These are phyloP conservation scores for Musa itinerans DNA, from an alignment of 176 grass and related monocot genomes.

Conservation along the genomic window DNA sequence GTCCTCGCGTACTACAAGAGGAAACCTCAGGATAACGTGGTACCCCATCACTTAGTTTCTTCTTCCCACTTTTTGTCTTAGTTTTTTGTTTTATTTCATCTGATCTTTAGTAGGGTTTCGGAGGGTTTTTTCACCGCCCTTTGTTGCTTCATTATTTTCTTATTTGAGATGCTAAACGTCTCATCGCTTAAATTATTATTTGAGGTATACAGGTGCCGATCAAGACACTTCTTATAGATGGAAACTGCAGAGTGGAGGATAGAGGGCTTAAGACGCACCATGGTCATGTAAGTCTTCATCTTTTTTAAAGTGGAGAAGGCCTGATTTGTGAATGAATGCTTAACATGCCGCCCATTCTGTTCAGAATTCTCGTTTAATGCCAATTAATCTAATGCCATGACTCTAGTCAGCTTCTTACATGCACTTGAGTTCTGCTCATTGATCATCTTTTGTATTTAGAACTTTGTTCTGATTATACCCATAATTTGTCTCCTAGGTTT, in stretches of 20 bases:
- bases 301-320: not conserved
- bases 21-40: constrained; percentile 78
- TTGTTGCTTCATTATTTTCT: not conserved
- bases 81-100: not conserved
- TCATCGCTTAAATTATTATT: not conserved
- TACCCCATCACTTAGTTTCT: not conserved
- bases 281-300: constrained; percentile 39
- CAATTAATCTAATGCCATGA: too few species aligned
- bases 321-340: not conserved
- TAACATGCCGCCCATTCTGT: not conserved
- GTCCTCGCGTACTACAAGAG: constrained; percentile 85
- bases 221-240: constrained; percentile 83
- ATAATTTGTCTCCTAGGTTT: too few species aligned
- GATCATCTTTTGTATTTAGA: too few species aligned
- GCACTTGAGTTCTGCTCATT: too few species aligned
- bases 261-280: constrained; percentile 88
- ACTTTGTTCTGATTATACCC: too few species aligned
- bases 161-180: not conserved
- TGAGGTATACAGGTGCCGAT: constrained; percentile 49
- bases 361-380: not conserved
- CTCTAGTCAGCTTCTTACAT: too few species aligned
- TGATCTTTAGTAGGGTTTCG: too few species aligned
- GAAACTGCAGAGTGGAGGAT: constrained; percentile 95
- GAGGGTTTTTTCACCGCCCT: not conserved
- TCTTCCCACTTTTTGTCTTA: too few species aligned